phyloP scores from a whole-genome alignment of 257 asterid species.

The Handroanthus guayacan region DNA sequence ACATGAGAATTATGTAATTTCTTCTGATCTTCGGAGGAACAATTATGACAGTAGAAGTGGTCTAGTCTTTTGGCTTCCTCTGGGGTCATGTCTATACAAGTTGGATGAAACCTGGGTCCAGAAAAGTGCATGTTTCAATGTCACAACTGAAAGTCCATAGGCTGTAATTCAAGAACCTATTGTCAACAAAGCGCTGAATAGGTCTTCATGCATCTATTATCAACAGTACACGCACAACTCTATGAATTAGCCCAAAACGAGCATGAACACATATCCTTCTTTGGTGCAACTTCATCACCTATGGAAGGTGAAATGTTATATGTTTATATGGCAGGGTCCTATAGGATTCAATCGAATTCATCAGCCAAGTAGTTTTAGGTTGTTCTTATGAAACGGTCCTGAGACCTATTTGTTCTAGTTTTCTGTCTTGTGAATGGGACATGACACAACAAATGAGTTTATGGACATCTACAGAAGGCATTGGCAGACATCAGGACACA shows the following conservation, averaged over 20 bases:
- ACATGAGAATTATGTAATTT: conserved; percentile 61
- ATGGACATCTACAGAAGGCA: no score
- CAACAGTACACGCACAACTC: background rate
- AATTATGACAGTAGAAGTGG: conserved; percentile 75
- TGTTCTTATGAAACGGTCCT: no score
- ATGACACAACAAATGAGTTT: no score
- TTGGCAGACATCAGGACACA: no score
- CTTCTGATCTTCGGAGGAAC: conserved; percentile 75
- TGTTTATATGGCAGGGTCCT: background rate
- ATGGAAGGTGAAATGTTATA: background rate
- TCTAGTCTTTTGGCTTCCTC: conserved; percentile 82
- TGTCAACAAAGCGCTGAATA: background rate
- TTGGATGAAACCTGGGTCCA: conserved; percentile 85
- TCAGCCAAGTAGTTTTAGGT: background rate
- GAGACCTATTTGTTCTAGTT: no score
- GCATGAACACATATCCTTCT: no score
- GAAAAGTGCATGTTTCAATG: conserved; percentile 24
- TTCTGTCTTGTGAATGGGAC: no score
- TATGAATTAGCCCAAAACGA: no score
- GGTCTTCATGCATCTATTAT: conserved; percentile 10
- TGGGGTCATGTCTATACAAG: conserved; percentile 70
- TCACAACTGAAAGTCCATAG: conserved; percentile 2
- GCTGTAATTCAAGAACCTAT: conserved; percentile 8
- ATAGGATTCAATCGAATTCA: background rate
- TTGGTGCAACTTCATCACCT: no score